These are phyloP conservation scores for Xylaria longipes DNA, from an alignment of 495 filamentous ascomycete genomes.

Conservation along the genomic window DNA sequence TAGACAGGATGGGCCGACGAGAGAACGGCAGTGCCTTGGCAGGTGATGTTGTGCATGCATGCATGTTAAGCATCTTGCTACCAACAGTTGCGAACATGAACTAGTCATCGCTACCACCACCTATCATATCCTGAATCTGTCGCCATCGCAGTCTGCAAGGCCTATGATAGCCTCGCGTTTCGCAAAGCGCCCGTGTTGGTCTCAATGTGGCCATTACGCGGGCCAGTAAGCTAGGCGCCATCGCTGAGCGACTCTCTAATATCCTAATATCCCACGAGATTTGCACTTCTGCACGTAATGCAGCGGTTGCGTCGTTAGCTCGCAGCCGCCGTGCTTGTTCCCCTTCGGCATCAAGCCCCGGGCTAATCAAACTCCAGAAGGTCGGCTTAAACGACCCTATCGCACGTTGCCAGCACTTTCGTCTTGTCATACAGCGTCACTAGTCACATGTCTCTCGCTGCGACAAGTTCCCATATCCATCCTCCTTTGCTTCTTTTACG, in stretches of 20 bases:
- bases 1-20: neutral
- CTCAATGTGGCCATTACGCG: conserved; percentile 11
- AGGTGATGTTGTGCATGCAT: conserved; percentile 22
- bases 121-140: conserved; percentile 5
- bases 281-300: conserved; percentile 17
- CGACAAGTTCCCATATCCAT: neutral
- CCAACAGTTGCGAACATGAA: conserved; percentile 8
- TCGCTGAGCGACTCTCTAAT: conserved; percentile 12
- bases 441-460: conserved; percentile 21
- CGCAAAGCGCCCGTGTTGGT: conserved; percentile 21
- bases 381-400: conserved; percentile 20
- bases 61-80: conserved; percentile 21
- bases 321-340: neutral
- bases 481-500: conserved; percentile 16
- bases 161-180: conserved; percentile 9
- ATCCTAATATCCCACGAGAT: neutral
- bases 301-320: conserved; percentile 18
- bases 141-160: neutral
- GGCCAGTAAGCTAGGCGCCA: neutral
- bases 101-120: neutral
- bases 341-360: conserved; percentile 3
- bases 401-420: conserved; percentile 15
- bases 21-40: conserved; percentile 11
- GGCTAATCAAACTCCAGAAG: conserved; percentile 13
- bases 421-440: conserved; percentile 23